phyloP scores from a whole-genome alignment of 108 stramenopile genomes.

The Cylindrotheca closterium region DNA sequence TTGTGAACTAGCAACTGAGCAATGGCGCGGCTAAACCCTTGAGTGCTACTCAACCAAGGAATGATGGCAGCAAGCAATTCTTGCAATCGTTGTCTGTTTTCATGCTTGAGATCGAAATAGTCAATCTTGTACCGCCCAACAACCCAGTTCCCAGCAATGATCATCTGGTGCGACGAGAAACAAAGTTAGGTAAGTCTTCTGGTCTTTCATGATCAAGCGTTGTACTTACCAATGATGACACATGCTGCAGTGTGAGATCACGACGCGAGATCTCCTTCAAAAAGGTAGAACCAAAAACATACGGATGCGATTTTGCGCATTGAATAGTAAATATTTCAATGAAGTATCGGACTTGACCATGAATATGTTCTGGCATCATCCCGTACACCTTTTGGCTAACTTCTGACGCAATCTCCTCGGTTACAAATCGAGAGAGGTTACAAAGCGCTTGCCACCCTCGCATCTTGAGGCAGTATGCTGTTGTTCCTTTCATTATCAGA shows the following conservation, averaged over 20 bases:
- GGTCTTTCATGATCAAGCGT: too few relatives aligned
- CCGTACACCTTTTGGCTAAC: slow-evolving; percentile 52
- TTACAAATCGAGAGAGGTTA: slow-evolving; percentile 67
- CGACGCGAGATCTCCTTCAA: slow-evolving; percentile 56
- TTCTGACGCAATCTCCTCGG: slow-evolving; percentile 53
- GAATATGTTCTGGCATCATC: slow-evolving; percentile 53
- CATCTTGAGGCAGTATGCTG: slow-evolving; percentile 65
- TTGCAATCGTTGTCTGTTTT: slow-evolving; percentile 24
- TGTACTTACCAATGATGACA: slow-evolving; percentile 52
- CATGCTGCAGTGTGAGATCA: slow-evolving; percentile 67
- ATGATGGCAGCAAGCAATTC: slow-evolving; percentile 65
- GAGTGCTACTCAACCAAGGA: slow-evolving; percentile 87
- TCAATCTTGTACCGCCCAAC: slow-evolving; percentile 60
- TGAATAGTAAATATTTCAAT: slow-evolving; percentile 82
- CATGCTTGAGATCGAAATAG: slow-evolving; percentile 41
- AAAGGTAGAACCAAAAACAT: slow-evolving; percentile 52
- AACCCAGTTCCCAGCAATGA: slow-evolving; percentile 76
- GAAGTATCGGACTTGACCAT: slow-evolving; percentile 84
- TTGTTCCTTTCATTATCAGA: slow-evolving; percentile 66
- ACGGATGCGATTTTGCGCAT: slow-evolving; percentile 55
- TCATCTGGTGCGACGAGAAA: slow-evolving; percentile 58
- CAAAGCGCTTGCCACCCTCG: slow-evolving; percentile 84
- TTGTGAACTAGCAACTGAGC: slow-evolving; percentile 76
- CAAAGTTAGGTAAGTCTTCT: too few relatives aligned
- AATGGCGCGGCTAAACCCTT: slow-evolving; percentile 83